Evolutionary conservation across 2,329 filamentous ascomycete species (phyloP).

Genomic region (Stemphylium beticola): DNA sequence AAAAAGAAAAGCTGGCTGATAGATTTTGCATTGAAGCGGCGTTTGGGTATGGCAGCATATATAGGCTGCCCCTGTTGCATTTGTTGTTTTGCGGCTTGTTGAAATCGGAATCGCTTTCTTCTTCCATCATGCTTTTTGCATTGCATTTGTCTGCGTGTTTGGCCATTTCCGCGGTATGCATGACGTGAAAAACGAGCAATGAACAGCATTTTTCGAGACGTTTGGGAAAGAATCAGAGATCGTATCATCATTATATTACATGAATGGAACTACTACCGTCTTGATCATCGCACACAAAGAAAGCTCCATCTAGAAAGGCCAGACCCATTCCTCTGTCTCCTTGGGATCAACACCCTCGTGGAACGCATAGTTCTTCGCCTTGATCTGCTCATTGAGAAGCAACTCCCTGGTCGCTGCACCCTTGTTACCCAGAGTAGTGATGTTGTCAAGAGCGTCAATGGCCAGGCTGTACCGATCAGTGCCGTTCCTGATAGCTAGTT

Average conservation of each 20-base stretch:
- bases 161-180: background rate
- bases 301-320: constrained; percentile 56
- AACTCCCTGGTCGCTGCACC: constrained; percentile 67
- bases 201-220: background rate
- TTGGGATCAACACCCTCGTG: constrained; percentile 74
- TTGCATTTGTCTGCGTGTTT: too few species aligned
- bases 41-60: background rate
- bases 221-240: background rate
- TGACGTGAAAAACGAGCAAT: background rate
- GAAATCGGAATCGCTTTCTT: too few species aligned
- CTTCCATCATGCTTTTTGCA: too few species aligned
- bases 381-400: constrained; percentile 69
- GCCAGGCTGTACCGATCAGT: constrained; percentile 79
- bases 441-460: constrained; percentile 75
- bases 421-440: constrained; percentile 66
- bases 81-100: background rate
- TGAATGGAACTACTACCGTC: background rate
- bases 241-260: background rate
- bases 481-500: constrained; percentile 77
- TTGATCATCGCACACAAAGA: background rate
- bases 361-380: constrained; percentile 67
- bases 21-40: constrained; percentile 5
- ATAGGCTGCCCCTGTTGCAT: background rate
- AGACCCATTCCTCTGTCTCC: constrained; percentile 69
- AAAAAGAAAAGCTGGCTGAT: background rate